These are phyloP conservation scores for Conticribra guillardii DNA, from an alignment of 108 stramenopile genomes.

Conservation along the genomic window DNA sequence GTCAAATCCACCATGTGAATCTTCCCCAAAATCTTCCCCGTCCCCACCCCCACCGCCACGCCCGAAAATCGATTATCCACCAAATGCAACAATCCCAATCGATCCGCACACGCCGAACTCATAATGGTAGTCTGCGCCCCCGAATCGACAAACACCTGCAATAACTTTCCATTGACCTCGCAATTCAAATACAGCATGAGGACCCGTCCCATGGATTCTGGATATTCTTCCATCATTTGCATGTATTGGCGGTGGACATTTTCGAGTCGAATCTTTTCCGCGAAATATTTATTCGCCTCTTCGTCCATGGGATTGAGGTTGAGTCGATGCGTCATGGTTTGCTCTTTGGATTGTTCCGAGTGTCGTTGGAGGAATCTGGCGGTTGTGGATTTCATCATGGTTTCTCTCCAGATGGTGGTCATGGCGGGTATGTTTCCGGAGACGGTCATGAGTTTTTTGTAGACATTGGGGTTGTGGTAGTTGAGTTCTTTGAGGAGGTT, in stretches of 20 bases:
- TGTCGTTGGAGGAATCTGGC: slow-evolving; percentile 49
- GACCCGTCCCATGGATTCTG: slow-evolving; percentile 92
- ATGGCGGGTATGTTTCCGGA: slow-evolving; percentile 22
- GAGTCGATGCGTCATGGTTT: slow-evolving; percentile 53
- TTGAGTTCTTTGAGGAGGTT: slow-evolving; percentile 86
- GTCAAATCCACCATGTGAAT: slow-evolving; percentile 75
- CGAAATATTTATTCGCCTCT: slow-evolving; percentile 85
- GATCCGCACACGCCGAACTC: slow-evolving; percentile 74
- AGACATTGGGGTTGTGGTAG: slow-evolving; percentile 72
- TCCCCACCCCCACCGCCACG: slow-evolving; percentile 92
- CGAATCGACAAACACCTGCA: slow-evolving; percentile 95
- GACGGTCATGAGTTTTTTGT: slow-evolving; percentile 47
- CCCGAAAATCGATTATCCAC: slow-evolving; percentile 91
- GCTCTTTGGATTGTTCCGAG: slow-evolving; percentile 52
- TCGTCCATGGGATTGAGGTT: slow-evolving; percentile 77
- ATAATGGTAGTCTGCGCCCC: slow-evolving; percentile 96
- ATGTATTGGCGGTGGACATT: slow-evolving; percentile 77
- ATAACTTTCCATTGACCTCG: slow-evolving; percentile 75
- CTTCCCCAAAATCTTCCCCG: slow-evolving; percentile 91
- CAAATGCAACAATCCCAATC: slow-evolving; percentile 80
- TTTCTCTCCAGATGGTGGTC: slow-evolving; percentile 68
- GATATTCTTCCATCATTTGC: slow-evolving; percentile 94
- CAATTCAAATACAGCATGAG: slow-evolving; percentile 96
- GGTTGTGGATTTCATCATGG: slow-evolving; percentile 71
- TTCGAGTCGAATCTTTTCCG: slow-evolving; percentile 58